These are phyloP conservation scores for Tylopilus sp. DNA, from an alignment of 768 basidiomycete species.

Conservation along the genomic window DNA sequence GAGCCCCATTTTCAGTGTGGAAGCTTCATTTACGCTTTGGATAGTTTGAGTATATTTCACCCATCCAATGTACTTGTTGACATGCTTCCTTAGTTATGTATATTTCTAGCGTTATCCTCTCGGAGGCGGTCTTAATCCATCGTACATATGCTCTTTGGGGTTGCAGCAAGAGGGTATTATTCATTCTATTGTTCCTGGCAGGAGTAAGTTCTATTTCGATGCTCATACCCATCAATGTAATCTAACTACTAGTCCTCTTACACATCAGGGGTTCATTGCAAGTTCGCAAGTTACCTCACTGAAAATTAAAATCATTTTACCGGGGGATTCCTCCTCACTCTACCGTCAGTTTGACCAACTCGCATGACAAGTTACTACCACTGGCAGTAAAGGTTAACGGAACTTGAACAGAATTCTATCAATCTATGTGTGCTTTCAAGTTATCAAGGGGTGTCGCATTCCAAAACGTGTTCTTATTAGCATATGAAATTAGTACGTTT, in stretches of 20 bases:
- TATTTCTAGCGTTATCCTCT: slow-evolving; percentile 10
- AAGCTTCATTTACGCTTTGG: slow-evolving; percentile 9
- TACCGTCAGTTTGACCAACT: slow-evolving; percentile 16
- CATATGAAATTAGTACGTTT: slow-evolving; percentile 22
- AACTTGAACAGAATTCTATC: slow-evolving; percentile 14
- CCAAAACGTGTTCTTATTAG: slow-evolving; percentile 11
- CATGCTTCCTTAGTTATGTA: slow-evolving; percentile 7
- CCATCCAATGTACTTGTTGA: neutral
- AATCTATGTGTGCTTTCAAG: slow-evolving; percentile 10
- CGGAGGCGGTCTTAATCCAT: slow-evolving; percentile 21
- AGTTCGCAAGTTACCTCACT: slow-evolving; percentile 7
- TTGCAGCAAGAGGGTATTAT: slow-evolving; percentile 10
- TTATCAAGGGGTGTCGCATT: slow-evolving; percentile 11
- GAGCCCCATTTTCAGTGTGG: slow-evolving; percentile 14
- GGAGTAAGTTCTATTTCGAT: slow-evolving; percentile 9
- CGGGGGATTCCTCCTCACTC: slow-evolving; percentile 13
- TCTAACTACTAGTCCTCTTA: neutral
- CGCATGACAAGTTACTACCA: neutral
- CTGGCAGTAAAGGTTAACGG: neutral
- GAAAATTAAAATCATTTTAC: slow-evolving; percentile 5
- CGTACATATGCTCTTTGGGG: slow-evolving; percentile 28
- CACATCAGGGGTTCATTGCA: slow-evolving; percentile 12
- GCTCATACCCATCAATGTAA: neutral
- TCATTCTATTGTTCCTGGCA: slow-evolving; percentile 16
- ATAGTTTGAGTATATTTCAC: slow-evolving; percentile 4